A percentile compares a stretch with the other conserved stretches of the same genome.
These are phyloP conservation scores for Wickerhamomyces kurtzmanii DNA, from an alignment of 805 yeast species.

Conservation along the genomic window DNA sequence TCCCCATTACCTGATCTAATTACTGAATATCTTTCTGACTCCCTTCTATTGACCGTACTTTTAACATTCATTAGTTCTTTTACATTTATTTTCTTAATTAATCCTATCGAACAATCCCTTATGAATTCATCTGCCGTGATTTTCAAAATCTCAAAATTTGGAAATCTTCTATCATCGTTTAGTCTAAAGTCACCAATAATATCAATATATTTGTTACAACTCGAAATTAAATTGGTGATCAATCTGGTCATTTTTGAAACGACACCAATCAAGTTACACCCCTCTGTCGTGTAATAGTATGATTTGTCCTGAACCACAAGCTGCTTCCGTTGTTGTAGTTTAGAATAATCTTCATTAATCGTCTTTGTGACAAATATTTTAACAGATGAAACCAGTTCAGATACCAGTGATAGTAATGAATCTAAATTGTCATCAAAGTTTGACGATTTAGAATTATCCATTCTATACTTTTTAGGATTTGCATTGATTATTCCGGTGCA, in stretches of 20 bases:
- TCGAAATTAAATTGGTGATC: slow-evolving; percentile 36
- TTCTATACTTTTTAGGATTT: slow-evolving; percentile 8
- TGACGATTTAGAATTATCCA: slow-evolving; percentile 16
- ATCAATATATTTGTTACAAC: slow-evolving; percentile 40
- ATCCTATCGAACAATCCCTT: slow-evolving; percentile 48
- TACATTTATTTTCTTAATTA: slow-evolving; percentile 31
- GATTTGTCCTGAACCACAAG: slow-evolving; percentile 17
- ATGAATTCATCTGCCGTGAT: slow-evolving; percentile 55
- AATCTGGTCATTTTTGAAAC: slow-evolving; percentile 52
- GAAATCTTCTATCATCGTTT: slow-evolving; percentile 49
- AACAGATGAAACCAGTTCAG: slow-evolving; percentile 56
- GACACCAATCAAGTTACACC: slow-evolving; percentile 50
- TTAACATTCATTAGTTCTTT: slow-evolving; percentile 14
- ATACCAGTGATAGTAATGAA: slow-evolving; percentile 45
- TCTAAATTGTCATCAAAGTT: slow-evolving; percentile 38
- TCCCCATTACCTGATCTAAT: slow-evolving; percentile 20
- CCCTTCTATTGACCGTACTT: slow-evolving; percentile 16
- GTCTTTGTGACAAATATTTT: slow-evolving; percentile 52
- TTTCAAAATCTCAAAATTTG: slow-evolving; percentile 49
- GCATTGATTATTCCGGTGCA: slow-evolving; percentile 25
- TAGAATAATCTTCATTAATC: slow-evolving; percentile 25
- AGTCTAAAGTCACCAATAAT: slow-evolving; percentile 61
- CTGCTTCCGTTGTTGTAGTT: slow-evolving; percentile 8
- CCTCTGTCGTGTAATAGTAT: slow-evolving; percentile 57
- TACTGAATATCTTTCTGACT: slow-evolving; percentile 22